These are phyloP conservation scores for Xenosphaeropsis pyriputrescens DNA, from an alignment of 2,329 filamentous ascomycete genomes.

Conservation along the genomic window DNA sequence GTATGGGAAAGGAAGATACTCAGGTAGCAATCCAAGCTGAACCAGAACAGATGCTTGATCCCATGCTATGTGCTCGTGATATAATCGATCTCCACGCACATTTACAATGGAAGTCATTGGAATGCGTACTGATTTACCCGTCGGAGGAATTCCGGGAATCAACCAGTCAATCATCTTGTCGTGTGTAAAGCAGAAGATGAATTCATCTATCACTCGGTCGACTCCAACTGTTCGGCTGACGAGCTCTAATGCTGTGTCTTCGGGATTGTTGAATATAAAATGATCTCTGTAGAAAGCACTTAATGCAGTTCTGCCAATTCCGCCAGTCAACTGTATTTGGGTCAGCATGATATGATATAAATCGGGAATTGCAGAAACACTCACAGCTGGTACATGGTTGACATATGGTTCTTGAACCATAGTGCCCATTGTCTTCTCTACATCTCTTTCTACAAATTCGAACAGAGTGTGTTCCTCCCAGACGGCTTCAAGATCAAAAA, in stretches of 20 bases:
- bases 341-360: neutral
- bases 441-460: constrained; percentile 54
- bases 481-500: constrained; percentile 60
- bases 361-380: constrained; percentile 8
- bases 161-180: constrained; percentile 52
- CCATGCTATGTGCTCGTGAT: constrained; percentile 59
- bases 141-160: constrained; percentile 46
- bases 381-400: constrained; percentile 58
- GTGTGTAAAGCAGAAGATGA: constrained; percentile 51
- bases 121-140: constrained; percentile 34
- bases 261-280: constrained; percentile 62
- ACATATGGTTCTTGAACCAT: constrained; percentile 73
- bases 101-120: constrained; percentile 53
- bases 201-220: constrained; percentile 60
- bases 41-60: constrained; percentile 48
- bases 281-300: constrained; percentile 57
- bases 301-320: constrained; percentile 47
- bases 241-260: constrained; percentile 51
- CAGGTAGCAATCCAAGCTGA: constrained; percentile 41
- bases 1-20: constrained; percentile 14
- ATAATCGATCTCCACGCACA: constrained; percentile 51
- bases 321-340: constrained; percentile 38
- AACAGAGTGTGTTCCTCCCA: constrained; percentile 68
- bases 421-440: constrained; percentile 63
- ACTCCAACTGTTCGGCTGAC: constrained; percentile 58